Base-by-base conservation (phyloP, 1,139 yeast species). In the Pichia terricola region DNA sequence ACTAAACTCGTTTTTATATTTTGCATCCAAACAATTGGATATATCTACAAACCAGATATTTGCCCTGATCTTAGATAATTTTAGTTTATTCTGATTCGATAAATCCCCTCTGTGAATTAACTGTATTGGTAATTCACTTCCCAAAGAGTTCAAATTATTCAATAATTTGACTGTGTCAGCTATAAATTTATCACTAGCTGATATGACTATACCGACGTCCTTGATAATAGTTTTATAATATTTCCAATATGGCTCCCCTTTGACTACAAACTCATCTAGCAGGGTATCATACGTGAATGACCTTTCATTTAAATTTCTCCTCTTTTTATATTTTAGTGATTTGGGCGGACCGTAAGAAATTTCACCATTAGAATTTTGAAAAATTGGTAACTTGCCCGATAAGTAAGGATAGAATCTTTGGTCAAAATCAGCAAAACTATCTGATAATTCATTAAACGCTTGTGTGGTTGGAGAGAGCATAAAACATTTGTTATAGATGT, bases 91-190 rank as follows among this genome's bases (percentile, higher is more conserved):
- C 7, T 28, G 27, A 16, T 40, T 36, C 34, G 34, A 5, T n/a
- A 43, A 45, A 46, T 68, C 72, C 34, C 64, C 75, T 39, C 68
- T 66, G 49, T 73, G 72, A 3, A 77, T 65, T 34, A 77, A 63
- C 58, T 78, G 79, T 42, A 78, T 65, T 0, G 82, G 81, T 36
- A 69, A 61, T 31, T 59, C 58, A 50, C 72, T 77, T 33, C 66
- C 65, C 33, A 70, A 51, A 3, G 70, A 68, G 43, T 79, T 61
- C 38, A 77, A 57, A 5, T 71, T 62, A 38, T 64, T 66, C 10
- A 77, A 60, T 39, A 75, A 62, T 44, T 62, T 63, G 1, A 66
- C 66, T n/a, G 25, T 16, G 1, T 7, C 22, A 34, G 11, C 25
- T 7, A 34, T 63, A 51, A 72, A 75, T 6, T 50, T 43, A 48